Evolutionary conservation across 2,329 filamentous ascomycete genomes (phyloP), one percentile per base, ranked within the genome.

Genomic region (Pseudogymnoascus sp.): DNA sequence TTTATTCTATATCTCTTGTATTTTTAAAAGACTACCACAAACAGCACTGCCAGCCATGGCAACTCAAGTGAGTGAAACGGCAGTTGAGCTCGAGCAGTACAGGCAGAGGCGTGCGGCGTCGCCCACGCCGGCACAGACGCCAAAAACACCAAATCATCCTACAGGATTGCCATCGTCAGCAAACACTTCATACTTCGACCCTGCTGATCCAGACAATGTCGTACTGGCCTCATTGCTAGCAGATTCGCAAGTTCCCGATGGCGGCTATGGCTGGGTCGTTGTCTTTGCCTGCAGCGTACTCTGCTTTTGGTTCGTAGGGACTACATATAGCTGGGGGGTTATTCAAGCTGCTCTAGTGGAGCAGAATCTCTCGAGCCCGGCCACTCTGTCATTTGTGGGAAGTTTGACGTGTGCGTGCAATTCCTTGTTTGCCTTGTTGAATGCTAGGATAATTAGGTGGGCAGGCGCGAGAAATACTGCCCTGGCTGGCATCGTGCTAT

Each of bases 311-410:
- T 77, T 80, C 60, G 78, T 82, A 59, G 84, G 83, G 60, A 82
- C 78, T 0, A 77, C 77, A 6, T 85, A 84, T 68, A 79, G 78
- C 65, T 88, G 84, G 83, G 85, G 84, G 23, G 78, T 88, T 0
- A 74, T 87, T 55, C 85, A 88, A 71, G 77, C 77, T 3, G 83
- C 79, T 0, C 76, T 88, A 1, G 79, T 85, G 2, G 72, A 79
- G 35, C 72, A 79, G 8, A 75, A 75, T 0, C 72, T 85, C 0
- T 77, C 77, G 0, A 76, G 77, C 0, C 75, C 83, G 0, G 80
- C 80, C 0, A 83, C 80, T 0, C 74, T 88, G 21, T 80, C 83
- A 1, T 88, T 86, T 65, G 80, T 87, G 2, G 84, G 84, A 1
- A 82, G 80, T 0, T 67, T 87, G 11, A 75, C 77, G 7, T 74